Evolutionary conservation across 2,329 filamentous ascomycete genomes (phyloP), one percentile per base, ranked within the genome.

Genomic region (Malbranchea cinnamomea): DNA sequence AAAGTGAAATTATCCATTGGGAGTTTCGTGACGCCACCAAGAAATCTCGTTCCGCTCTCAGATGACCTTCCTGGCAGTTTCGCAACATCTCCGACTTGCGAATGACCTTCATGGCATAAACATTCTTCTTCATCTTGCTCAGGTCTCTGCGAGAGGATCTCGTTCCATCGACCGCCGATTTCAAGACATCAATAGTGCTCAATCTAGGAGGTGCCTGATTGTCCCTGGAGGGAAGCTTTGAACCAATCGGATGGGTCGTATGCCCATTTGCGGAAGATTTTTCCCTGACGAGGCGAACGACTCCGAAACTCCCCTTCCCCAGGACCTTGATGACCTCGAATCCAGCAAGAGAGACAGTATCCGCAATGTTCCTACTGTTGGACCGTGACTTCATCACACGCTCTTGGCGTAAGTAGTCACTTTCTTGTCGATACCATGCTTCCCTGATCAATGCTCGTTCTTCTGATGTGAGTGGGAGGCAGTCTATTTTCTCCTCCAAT

Each of bases 61-160:
- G 56, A 56, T 95, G 89, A 0, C 82, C 87, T 54, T 95, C 87
- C 56, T 95, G 89, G 38, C 78, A 78, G 36, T 83, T 89, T 8
- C 76, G 73, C 32, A 95, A 65, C 85, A 94, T 95, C 33, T 83
- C 75, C 1, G 82, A 82, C 50, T 98, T 98, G 34, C 79, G 74
- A 41, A 95, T 95, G 18, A 93, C 80, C 50, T 95, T 95, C 87
- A 95, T 94, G 9, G 89, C 89, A 50, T 78, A 95, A 1, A 93
- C 73, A 34, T 78, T 67, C 29, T 64, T 68, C 34, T 44, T 54
- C 21, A 46, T 41, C 5, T 44, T 48, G 4, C 40, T 41, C 39
- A 52, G 45, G 7, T 43, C 41, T 32, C 48, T 43, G 21, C 47
- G 50, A 41, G 34, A 40, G 16, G 26, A 33, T 28, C 40, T 47